A percentile compares a stretch with the other conserved stretches of the same genome.
Evolutionary conservation across 441 rosid genomes (phyloP).

Genomic region (Pelargonium cotyledonis): DNA sequence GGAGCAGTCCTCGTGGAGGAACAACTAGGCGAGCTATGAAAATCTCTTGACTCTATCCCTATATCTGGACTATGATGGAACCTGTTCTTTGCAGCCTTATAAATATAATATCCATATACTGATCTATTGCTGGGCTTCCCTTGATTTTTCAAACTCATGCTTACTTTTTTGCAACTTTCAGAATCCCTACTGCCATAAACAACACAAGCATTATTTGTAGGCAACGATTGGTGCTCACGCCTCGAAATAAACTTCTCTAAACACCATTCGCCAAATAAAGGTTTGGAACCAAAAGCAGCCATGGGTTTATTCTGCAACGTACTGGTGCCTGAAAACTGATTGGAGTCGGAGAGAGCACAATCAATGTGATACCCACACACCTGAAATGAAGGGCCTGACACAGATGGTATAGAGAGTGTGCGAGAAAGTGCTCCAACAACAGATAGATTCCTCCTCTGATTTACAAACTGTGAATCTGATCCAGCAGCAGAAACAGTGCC

Average conservation of each 20-base stretch:
- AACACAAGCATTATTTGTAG: slow-evolving; percentile 24
- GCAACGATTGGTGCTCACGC: slow-evolving; percentile 18
- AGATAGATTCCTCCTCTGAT: slow-evolving; percentile 58
- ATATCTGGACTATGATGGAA: slow-evolving; percentile 25
- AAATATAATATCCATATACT: slow-evolving; percentile 42
- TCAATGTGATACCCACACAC: slow-evolving; percentile 80
- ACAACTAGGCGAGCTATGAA: slow-evolving; percentile 42
- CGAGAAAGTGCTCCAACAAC: slow-evolving; percentile 76
- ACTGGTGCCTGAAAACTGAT: slow-evolving; percentile 27
- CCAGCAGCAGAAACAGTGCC: slow-evolving; percentile 38
- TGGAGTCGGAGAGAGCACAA: slow-evolving; percentile 36
- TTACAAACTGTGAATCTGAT: slow-evolving; percentile 42
- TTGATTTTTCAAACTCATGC: slow-evolving; percentile 52
- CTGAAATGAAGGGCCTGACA: slow-evolving; percentile 82
- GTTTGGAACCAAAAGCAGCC: slow-evolving; percentile 43
- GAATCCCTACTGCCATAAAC: slow-evolving; percentile 27
- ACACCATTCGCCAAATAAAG: slow-evolving; percentile 24
- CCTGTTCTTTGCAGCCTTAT: slow-evolving; percentile 49
- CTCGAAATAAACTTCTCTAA: slow-evolving; percentile 20
- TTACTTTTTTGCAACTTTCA: slow-evolving; percentile 35
- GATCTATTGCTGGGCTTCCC: slow-evolving; percentile 38
- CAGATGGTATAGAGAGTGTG: slow-evolving; percentile 76
- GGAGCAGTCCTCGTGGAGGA: slow-evolving; percentile 59
- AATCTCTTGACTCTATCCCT: slow-evolving; percentile 44
- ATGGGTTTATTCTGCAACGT: slow-evolving; percentile 31